Evolutionary conservation across 2,329 filamentous ascomycete species (phyloP).

Genomic region (Aspergillus sp.): DNA sequence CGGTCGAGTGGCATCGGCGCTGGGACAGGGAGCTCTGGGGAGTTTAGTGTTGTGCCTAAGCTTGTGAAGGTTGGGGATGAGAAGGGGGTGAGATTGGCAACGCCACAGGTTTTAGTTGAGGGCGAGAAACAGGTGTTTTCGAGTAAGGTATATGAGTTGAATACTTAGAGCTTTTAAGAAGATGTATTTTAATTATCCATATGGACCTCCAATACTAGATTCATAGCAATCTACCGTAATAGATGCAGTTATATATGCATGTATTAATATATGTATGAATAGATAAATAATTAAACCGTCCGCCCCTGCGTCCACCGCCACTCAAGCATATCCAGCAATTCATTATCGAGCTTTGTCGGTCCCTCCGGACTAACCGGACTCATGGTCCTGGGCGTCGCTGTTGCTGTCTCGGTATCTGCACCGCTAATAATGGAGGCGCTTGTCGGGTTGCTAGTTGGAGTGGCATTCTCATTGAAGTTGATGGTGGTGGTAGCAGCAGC

Average conservation of each 20-base stretch:
- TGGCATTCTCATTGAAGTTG: too few species aligned
- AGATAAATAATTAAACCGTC: too few species aligned
- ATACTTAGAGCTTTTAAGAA: not conserved
- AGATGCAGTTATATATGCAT: too few species aligned
- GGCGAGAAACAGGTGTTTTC: not conserved
- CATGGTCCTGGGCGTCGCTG: not conserved
- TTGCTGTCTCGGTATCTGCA: not conserved
- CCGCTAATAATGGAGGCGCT: not conserved
- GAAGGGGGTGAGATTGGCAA: constrained; percentile 16
- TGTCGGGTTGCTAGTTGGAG: too few species aligned
- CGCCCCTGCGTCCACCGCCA: constrained; percentile 6
- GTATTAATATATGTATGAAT: too few species aligned
- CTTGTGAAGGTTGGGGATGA: constrained; percentile 25
- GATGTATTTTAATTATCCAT: not conserved
- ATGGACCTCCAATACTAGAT: not conserved
- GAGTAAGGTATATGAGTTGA: too few species aligned
- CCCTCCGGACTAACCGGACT: not conserved
- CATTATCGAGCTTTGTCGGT: constrained; percentile 8
- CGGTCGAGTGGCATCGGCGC: too few species aligned
- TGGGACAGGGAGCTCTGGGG: not conserved
- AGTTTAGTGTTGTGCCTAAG: constrained; percentile 17
- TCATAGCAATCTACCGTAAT: too few species aligned
- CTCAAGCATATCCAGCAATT: constrained; percentile 2
- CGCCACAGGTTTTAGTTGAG: constrained; percentile 17
- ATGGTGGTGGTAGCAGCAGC: too few species aligned